Evolutionary conservation across 2,329 filamentous ascomycete species (phyloP).

Genomic region (Ophiostoma perfectum): DNA sequence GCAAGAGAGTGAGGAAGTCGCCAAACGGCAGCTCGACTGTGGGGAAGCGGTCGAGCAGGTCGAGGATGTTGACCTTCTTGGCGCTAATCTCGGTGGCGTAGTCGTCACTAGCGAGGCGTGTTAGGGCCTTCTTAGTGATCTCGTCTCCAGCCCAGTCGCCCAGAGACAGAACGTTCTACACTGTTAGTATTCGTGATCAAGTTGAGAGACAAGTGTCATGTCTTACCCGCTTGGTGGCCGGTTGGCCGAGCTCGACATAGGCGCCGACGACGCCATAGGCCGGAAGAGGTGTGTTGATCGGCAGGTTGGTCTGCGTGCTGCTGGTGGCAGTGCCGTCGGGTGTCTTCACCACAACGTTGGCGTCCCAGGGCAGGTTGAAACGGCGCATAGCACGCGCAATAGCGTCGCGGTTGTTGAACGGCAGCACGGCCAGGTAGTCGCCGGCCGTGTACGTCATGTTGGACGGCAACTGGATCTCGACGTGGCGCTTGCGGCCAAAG

Average conservation of each 20-base stretch:
- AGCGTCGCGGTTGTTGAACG: slow-evolving; percentile 59
- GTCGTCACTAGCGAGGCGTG: slow-evolving; percentile 41
- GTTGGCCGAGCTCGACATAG: slow-evolving; percentile 68
- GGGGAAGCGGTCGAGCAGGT: slow-evolving; percentile 55
- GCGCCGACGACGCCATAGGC: slow-evolving; percentile 60
- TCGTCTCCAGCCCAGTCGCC: slow-evolving; percentile 30
- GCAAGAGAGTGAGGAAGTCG: slow-evolving; percentile 58
- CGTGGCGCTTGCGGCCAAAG: slow-evolving; percentile 47
- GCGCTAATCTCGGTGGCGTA: slow-evolving; percentile 46
- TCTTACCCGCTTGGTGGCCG: slow-evolving; percentile 54
- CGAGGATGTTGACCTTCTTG: slow-evolving; percentile 58
- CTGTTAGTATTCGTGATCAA: too few relatives aligned
- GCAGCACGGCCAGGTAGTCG: slow-evolving; percentile 69
- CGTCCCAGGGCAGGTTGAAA: slow-evolving; percentile 64
- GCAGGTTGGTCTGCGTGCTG: slow-evolving; percentile 47
- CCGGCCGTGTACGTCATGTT: slow-evolving; percentile 63
- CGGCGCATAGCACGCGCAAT: slow-evolving; percentile 58
- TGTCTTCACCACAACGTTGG: slow-evolving; percentile 58
- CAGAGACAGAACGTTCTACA: slow-evolving; percentile 35
- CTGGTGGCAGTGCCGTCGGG: slow-evolving; percentile 32
- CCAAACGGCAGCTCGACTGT: slow-evolving; percentile 50
- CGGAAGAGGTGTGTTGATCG: slow-evolving; percentile 52
- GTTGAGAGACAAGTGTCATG: too few relatives aligned
- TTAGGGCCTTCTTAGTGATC: slow-evolving; percentile 38
- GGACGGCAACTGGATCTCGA: slow-evolving; percentile 61